Percentiles rank a stretch among this genome's conserved stretches.
Evolutionary conservation across 306 rosid genomes (phyloP).

Genomic region (Inga oerstediana): DNA sequence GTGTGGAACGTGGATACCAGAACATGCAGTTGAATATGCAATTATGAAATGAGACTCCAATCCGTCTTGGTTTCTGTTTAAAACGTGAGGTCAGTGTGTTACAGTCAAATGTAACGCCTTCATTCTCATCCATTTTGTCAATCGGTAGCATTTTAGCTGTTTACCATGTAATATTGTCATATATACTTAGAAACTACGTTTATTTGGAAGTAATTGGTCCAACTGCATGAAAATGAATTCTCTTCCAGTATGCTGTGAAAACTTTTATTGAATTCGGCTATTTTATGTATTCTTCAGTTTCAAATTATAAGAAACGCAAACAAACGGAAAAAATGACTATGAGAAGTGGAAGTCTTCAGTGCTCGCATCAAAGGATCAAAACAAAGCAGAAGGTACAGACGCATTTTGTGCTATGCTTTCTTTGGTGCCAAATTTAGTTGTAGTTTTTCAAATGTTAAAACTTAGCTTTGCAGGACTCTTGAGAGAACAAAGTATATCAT

Average conservation of each 20-base stretch:
- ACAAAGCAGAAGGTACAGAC: conserved; percentile 57
- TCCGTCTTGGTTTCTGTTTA: not conserved
- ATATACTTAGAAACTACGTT: not conserved
- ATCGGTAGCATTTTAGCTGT: not conserved
- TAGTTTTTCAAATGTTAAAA: not conserved
- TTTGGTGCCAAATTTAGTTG: not conserved
- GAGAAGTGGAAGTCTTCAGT: conserved; percentile 78
- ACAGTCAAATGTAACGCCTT: conserved; percentile 2
- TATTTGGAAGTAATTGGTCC: not conserved
- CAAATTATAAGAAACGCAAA: conserved; percentile 65
- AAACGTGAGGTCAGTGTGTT: not conserved
- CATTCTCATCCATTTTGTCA: not conserved
- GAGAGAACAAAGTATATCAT: not conserved
- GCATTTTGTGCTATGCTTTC: conserved; percentile 20
- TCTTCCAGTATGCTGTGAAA: not conserved
- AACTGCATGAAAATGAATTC: not conserved
- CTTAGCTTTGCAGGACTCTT: not conserved
- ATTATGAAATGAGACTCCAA: not conserved
- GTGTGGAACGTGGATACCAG: not conserved
- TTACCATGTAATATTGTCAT: not conserved
- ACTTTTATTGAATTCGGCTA: conserved; percentile 12
- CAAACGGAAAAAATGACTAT: conserved; percentile 53
- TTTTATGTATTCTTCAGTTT: conserved; percentile 52
- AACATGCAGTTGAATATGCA: not conserved
- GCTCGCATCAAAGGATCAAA: conserved; percentile 58